Conservation (phyloP, 345 rosid species). For the Cardiospermum halicacabum region DNA sequence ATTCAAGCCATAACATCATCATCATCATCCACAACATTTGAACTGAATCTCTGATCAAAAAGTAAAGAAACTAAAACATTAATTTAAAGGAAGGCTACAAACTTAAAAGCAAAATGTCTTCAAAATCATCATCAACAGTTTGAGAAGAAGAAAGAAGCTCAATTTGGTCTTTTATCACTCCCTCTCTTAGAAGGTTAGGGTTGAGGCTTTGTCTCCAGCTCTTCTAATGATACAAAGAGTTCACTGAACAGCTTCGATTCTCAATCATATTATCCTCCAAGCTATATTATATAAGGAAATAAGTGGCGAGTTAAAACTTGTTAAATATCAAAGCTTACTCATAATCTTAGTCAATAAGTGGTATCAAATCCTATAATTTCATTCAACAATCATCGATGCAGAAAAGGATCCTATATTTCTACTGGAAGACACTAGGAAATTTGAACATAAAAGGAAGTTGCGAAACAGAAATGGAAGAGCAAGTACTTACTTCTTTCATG, state of each 20-base stretch:
- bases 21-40: slow-evolving; percentile 30
- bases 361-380: not conserved
- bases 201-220: slow-evolving; percentile 21
- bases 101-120: slow-evolving; percentile 21
- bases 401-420: not conserved
- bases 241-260: slow-evolving; percentile 16
- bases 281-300: slow-evolving; percentile 14
- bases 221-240: not conserved
- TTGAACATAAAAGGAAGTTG: no score
- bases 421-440: not conserved
- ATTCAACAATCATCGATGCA: not conserved
- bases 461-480: not conserved
- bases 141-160: slow-evolving; percentile 10
- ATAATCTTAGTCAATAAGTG: not conserved
- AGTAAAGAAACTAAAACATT: slow-evolving; percentile 26
- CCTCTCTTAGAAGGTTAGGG: slow-evolving; percentile 15
- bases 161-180: slow-evolving; percentile 8
- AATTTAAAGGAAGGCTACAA: slow-evolving; percentile 20
- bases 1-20: slow-evolving; percentile 27
- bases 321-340: not conserved
- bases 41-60: slow-evolving; percentile 17
- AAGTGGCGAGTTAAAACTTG: not conserved
- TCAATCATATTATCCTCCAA: slow-evolving; percentile 18
- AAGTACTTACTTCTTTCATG: slow-evolving; percentile 27
- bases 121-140: slow-evolving; percentile 11